Percentiles rank a stretch among this genome's conserved stretches.
phyloP scores from a whole-genome alignment of 1,139 yeast genomes.

The Pichia sp. region DNA sequence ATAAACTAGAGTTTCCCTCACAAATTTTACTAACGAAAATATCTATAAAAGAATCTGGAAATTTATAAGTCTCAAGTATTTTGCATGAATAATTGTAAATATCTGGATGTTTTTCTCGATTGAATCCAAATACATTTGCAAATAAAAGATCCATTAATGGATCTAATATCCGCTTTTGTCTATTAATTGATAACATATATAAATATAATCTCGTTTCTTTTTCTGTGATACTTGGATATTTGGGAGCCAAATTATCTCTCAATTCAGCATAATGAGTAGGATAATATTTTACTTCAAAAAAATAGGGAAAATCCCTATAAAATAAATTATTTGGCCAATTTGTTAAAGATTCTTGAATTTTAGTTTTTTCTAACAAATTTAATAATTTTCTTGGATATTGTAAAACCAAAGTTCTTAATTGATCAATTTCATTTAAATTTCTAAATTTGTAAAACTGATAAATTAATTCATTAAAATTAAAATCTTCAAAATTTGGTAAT shows the following conservation, averaged over 20 bases:
- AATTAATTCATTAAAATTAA: not conserved
- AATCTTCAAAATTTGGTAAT: not conserved
- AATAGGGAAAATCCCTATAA: not conserved
- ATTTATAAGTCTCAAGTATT: conserved; percentile 4
- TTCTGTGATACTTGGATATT: not conserved
- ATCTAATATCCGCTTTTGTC: not conserved
- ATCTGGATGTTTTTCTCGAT: not conserved
- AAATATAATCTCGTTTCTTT: not conserved
- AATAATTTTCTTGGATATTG: not conserved
- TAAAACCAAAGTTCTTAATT: not conserved
- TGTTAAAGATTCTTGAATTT: not conserved
- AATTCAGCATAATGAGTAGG: not conserved
- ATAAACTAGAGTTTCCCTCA: not conserved
- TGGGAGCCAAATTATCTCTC: not conserved
- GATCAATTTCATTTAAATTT: not conserved
- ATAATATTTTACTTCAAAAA: not conserved
- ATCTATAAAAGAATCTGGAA: conserved; percentile 3
- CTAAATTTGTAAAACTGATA: not conserved
- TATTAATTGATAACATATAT: not conserved
- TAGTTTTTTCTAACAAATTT: not conserved
- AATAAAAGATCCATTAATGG: not conserved
- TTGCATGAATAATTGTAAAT: not conserved
- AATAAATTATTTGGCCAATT: not conserved
- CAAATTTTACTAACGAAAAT: conserved; percentile 3
- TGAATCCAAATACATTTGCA: not conserved